These are phyloP conservation scores for Phanerochaete carnosa DNA, from an alignment of 768 basidiomycete genomes.

Conservation along the genomic window DNA sequence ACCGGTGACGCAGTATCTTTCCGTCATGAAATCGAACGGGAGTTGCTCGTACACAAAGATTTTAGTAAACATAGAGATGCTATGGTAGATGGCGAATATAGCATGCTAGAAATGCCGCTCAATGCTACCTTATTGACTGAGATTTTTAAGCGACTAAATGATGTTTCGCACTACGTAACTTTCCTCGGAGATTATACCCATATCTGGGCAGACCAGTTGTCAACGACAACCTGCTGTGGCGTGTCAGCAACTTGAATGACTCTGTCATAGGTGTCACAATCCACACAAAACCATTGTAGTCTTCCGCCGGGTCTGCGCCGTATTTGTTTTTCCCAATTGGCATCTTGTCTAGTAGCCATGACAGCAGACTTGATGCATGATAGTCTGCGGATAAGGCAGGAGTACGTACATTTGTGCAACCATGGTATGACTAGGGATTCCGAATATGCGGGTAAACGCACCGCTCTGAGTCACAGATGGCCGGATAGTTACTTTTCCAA, in stretches of 20 bases:
- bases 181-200: slow-evolving; percentile 28
- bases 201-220: slow-evolving; percentile 28
- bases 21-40: slow-evolving; percentile 20
- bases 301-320: slow-evolving; percentile 32
- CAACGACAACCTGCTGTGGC: neutral
- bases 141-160: slow-evolving; percentile 33
- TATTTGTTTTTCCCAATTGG: slow-evolving; percentile 48
- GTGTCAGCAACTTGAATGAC: slow-evolving; percentile 26
- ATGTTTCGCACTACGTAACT: slow-evolving; percentile 43
- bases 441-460: neutral
- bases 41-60: slow-evolving; percentile 23
- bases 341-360: slow-evolving; percentile 30
- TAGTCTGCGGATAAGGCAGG: neutral
- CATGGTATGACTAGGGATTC: slow-evolving; percentile 26
- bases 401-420: slow-evolving; percentile 21
- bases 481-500: slow-evolving; percentile 37
- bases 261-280: no score
- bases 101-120: slow-evolving; percentile 50
- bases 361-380: neutral
- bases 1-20: slow-evolving; percentile 26
- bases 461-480: neutral
- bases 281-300: slow-evolving; percentile 41
- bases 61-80: neutral
- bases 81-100: neutral
- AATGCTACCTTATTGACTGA: slow-evolving; percentile 36